phyloP scores from a whole-genome alignment of 495 filamentous ascomycete species.

The Trichoderma asperelloides region DNA sequence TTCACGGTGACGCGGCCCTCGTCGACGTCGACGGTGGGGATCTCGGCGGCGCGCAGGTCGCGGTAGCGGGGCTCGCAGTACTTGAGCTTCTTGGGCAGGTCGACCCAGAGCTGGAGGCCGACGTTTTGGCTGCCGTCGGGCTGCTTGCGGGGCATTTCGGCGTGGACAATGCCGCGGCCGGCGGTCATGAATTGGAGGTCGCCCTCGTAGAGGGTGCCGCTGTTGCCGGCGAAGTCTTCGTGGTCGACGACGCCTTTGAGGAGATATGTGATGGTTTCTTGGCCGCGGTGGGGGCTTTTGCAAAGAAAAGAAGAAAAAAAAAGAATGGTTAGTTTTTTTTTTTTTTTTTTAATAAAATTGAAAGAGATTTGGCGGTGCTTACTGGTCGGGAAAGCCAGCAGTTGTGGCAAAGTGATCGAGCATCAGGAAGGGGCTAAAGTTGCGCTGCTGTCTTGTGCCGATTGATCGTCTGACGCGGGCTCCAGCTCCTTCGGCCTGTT shows the following conservation, averaged over 20 bases:
- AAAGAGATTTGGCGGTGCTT: neutral
- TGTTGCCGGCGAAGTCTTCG: conserved; percentile 89
- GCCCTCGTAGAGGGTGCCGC: conserved; percentile 73
- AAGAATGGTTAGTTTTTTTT: conserved; percentile 7
- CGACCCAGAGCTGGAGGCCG: conserved; percentile 92
- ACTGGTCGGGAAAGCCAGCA: conserved; percentile 82
- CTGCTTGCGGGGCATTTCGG: conserved; percentile 88
- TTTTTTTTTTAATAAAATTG: neutral
- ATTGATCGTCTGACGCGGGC: conserved; percentile 83
- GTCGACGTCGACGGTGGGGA: conserved; percentile 61
- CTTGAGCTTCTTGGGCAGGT: conserved; percentile 75
- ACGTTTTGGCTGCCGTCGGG: conserved; percentile 68
- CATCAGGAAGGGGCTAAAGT: conserved; percentile 95
- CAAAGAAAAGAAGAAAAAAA: too few relatives aligned
- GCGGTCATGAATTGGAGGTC: conserved; percentile 98
- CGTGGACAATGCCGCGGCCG: conserved; percentile 85
- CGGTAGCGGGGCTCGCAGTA: conserved; percentile 85
- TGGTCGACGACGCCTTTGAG: conserved; percentile 80
- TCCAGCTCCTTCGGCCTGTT: conserved; percentile 84
- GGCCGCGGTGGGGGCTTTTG: conserved; percentile 32
- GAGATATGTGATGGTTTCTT: conserved; percentile 87
- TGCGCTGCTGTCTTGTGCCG: conserved; percentile 71
- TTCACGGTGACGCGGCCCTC: conserved; percentile 70
- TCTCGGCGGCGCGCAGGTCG: conserved; percentile 67
- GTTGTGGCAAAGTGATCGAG: conserved; percentile 86